Evolutionary conservation across 2,329 filamentous ascomycete species (phyloP).

Genomic region (Trichophyton rubrum): DNA sequence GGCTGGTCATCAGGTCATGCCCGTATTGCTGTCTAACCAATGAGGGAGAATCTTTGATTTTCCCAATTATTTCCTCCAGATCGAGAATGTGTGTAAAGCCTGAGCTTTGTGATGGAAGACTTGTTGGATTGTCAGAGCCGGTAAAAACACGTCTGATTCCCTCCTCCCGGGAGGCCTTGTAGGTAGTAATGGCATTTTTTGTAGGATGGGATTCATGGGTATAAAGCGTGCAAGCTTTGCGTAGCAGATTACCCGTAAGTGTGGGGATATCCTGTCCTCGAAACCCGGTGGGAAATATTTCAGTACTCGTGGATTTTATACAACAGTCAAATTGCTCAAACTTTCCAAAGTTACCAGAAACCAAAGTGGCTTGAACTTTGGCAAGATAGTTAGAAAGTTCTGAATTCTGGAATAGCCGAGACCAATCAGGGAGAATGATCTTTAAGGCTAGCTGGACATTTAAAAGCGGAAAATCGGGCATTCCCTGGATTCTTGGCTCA

Average conservation of each 20-base stretch:
- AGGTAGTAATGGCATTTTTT: background rate
- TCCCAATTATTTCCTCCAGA: background rate
- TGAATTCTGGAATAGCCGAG: conserved; percentile 37
- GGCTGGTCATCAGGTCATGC: conserved; percentile 27
- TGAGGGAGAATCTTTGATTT: conserved; percentile 6
- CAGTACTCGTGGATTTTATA: background rate
- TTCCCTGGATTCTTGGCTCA: conserved; percentile 5
- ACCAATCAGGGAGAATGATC: conserved; percentile 37
- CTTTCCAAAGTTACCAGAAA: conserved; percentile 14
- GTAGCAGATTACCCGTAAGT: background rate
- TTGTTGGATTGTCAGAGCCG: background rate
- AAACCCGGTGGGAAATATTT: background rate
- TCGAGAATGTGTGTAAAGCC: background rate
- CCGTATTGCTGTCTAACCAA: conserved; percentile 22
- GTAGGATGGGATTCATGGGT: background rate
- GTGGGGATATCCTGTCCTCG: conserved; percentile 1
- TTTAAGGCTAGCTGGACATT: conserved; percentile 24
- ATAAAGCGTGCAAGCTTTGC: background rate
- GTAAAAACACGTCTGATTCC: background rate
- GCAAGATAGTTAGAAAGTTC: conserved; percentile 35
- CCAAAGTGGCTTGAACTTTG: conserved; percentile 33
- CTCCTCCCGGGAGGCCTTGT: no score
- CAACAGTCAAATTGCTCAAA: background rate
- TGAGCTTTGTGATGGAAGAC: background rate
- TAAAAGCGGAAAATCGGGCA: background rate